phyloP scores from a whole-genome alignment of 73 alveolate species.

The Tetrahymena borealis region DNA sequence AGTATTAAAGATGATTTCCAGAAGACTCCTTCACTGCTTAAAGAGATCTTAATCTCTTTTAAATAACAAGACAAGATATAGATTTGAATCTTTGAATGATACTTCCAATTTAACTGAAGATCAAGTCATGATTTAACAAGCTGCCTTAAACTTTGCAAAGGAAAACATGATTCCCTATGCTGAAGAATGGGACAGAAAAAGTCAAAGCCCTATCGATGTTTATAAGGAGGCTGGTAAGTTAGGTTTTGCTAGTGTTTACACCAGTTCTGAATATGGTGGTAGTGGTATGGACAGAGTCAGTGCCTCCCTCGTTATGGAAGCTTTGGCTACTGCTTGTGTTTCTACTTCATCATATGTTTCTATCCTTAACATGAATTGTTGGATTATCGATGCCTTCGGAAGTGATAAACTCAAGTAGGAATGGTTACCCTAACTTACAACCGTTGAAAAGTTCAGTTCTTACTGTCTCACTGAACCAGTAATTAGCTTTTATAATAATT shows the following conservation, averaged over 20 bases:
- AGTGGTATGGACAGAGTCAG: constrained; percentile 66
- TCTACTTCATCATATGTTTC: constrained; percentile 68
- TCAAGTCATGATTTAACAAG: constrained; percentile 49
- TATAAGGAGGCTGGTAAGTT: constrained; percentile 61
- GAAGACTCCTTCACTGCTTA: not conserved
- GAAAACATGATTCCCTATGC: constrained; percentile 61
- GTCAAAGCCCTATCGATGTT: constrained; percentile 65
- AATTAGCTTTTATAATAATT: too few relatives aligned
- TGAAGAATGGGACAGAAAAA: constrained; percentile 75
- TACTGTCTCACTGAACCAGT: constrained; percentile 84
- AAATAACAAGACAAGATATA: not conserved
- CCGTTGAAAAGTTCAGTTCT: constrained; percentile 58
- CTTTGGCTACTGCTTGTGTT: constrained; percentile 67
- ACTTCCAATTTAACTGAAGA: constrained; percentile 43
- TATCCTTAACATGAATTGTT: constrained; percentile 64
- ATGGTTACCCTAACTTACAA: constrained; percentile 53
- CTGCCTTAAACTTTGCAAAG: constrained; percentile 68
- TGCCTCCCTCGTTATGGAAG: constrained; percentile 78
- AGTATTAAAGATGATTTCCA: not conserved
- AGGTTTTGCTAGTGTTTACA: constrained; percentile 72
- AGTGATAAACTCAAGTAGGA: constrained; percentile 45
- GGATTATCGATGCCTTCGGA: constrained; percentile 71
- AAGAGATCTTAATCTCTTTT: not conserved
- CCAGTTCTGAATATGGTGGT: constrained; percentile 69
- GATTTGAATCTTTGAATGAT: constrained; percentile 22